Evolutionary conservation across 2,329 filamentous ascomycete genomes (phyloP), one percentile per base, ranked within the genome.

Genomic region (Penicillium sp.): DNA sequence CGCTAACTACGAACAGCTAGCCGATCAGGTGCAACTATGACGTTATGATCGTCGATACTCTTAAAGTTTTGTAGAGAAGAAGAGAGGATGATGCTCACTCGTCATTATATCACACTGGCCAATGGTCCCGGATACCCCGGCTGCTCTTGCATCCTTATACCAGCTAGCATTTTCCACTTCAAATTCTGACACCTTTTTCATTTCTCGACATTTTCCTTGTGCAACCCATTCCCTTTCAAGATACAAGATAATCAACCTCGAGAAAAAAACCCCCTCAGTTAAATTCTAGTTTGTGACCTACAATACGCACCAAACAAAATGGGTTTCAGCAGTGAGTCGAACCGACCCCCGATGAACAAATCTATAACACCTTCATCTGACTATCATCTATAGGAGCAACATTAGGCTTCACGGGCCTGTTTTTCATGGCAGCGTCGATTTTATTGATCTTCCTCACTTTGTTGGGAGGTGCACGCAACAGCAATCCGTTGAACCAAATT

Each of bases 381-480:
- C 27, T 19, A 10, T 11, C 15, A 31, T 31, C 5, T 55, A 40
- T 41, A 87, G 85, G 84, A 68, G 79, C 81, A 55, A 55, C 81
- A 47, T 74, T 87, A 67, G 82, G 80, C 63, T 70, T 85, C 46
- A 60, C 80, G 47, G 85, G 86, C 70, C 77, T 89, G 57, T 73
- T 89, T 65, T 77, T 89, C 60, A 79, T 86, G 60, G 85, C 83
- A 45, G 84, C 80, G 44, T 82, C 84, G 52, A 77, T 87, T 51
- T 74, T 89, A 29, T 74, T 90, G 61, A 82, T 87, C 65, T 84
- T 89, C 74, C 81, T 90, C 65, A 82, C 87, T 61, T 78, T 90
- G 49, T 78, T 90, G 44, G 85, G 82, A 41, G 87, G 87, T 58
- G 79, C 78, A 33, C 75, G 78, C 55, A 78, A 85, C 67, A 72